Base-by-base conservation (phyloP, 768 basidiomycete species). In the Trametes punicea region DNA sequence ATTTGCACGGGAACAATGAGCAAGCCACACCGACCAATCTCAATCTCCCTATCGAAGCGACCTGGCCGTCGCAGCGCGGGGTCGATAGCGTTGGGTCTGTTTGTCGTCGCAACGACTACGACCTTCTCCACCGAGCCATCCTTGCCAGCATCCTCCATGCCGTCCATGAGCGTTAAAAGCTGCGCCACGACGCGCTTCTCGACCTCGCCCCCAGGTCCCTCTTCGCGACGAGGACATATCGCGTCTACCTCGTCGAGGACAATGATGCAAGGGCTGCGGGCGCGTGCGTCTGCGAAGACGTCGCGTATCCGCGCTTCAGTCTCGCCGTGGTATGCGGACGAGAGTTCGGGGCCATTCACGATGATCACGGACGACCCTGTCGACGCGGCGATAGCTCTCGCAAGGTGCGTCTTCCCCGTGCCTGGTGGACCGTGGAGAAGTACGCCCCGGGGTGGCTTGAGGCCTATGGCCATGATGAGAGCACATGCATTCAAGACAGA, bases 181-280 rank as follows among this genome's bases (percentile, higher is more conserved):
- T 93, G 97, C 20, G 97, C 94, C 3, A 98, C 97, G 0, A 98
- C 94, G 23, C 97, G 80, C 62, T 91, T 90, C 69, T 98, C 97
- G 2, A 98, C 96, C 71, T 98, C 96, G 4, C 94, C 93, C 0
- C 91, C 92, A 1, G 90, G 85, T 2, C 87, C 83, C 5, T 94
- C 94, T 66, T 96, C 96, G 46, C 97, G 75, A 53, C 84, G 79
- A 2, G 97, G 97, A 54, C 91, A 96, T 11, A 99, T 73, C 0
- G 97, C 95, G 63, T 99, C 97, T 1, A 99, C 84, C 72, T 99
- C 97, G 63, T 99, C 97, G 30, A 99, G 73, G 23, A 99, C 88
- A 44, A 99, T 84, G 62, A 99, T 93, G 63, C 92, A 96, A 0
- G 96, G 95, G 53, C 87, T 88, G 63, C 85, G 82, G 30, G 77